Evolutionary conservation across 345 rosid genomes (phyloP).

Genomic region (Noccaea caerulescens): DNA sequence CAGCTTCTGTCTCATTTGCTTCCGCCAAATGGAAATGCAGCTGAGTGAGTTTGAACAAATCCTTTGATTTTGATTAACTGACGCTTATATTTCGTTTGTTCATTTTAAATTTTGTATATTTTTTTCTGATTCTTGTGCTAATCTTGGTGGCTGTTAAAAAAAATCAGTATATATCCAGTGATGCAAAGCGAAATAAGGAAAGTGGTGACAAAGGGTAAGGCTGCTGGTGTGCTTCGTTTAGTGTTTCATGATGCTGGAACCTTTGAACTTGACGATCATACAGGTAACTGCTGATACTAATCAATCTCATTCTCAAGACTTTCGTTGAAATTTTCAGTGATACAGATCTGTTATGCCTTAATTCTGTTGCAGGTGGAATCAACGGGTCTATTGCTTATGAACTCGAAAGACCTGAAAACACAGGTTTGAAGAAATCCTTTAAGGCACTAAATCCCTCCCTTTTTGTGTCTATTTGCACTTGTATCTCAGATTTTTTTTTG

Average conservation of each 20-base stretch:
- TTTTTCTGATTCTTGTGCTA: neutral
- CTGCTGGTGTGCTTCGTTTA: constrained; percentile 95
- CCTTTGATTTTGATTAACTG: neutral
- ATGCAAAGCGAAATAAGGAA: constrained; percentile 66
- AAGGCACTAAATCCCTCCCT: constrained; percentile 52
- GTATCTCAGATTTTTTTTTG: constrained; percentile 5
- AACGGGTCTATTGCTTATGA: constrained; percentile 88
- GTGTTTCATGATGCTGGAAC: constrained; percentile 99
- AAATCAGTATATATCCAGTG: constrained; percentile 33
- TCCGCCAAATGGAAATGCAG: constrained; percentile 49
- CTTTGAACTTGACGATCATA: constrained; percentile 56
- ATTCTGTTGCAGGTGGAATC: constrained; percentile 70
- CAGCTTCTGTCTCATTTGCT: constrained; percentile 55
- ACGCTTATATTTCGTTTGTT: neutral
- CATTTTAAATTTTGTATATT: neutral
- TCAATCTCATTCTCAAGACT: neutral
- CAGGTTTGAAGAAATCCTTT: constrained; percentile 77
- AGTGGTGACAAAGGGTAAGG: constrained; percentile 81
- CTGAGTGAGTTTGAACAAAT: constrained; percentile 52
- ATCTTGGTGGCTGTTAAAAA: neutral
- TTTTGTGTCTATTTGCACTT: neutral
- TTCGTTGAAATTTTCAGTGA: neutral
- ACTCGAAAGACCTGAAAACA: constrained; percentile 90
- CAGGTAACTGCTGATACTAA: constrained; percentile 50
- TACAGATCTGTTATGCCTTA: neutral